Conservation (phyloP, 768 basidiomycete species). For the Kwoniella sp. region DNA sequence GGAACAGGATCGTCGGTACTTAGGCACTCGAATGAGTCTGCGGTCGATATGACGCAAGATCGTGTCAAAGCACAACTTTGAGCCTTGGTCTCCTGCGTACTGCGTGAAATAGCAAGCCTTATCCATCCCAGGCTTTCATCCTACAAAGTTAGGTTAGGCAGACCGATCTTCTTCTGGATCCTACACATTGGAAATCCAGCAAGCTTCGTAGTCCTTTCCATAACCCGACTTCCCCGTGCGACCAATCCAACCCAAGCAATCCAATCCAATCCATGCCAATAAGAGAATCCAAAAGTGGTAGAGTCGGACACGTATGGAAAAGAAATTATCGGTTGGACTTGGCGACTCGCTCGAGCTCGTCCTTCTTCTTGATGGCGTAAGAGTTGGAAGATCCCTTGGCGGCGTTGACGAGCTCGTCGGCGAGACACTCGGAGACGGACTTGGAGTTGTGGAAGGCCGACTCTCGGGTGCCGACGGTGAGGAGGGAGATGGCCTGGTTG, state of each 20-base stretch:
- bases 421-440: constrained; percentile 97
- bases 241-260: neutral
- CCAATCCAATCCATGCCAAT: neutral
- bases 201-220: neutral
- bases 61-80: too few relatives aligned
- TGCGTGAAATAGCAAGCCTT: neutral
- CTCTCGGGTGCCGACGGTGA: constrained; percentile 97
- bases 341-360: constrained; percentile 99
- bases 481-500: constrained; percentile 93
- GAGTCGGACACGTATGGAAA: neutral
- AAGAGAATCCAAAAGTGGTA: neutral
- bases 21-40: too few relatives aligned
- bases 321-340: constrained; percentile 95
- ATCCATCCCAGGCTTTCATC: constrained; percentile 3
- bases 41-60: too few relatives aligned
- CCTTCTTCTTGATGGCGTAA: constrained; percentile 99
- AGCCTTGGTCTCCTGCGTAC: too few relatives aligned
- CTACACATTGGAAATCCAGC: neutral
- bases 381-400: constrained; percentile 99
- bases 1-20: too few relatives aligned
- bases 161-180: neutral
- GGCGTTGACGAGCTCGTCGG: constrained; percentile 99
- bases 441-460: constrained; percentile 99
- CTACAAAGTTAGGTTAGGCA: neutral
- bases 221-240: too few relatives aligned